These are phyloP conservation scores for Blastomyces parvus DNA, from an alignment of 2,329 filamentous ascomycete genomes.

Conservation along the genomic window DNA sequence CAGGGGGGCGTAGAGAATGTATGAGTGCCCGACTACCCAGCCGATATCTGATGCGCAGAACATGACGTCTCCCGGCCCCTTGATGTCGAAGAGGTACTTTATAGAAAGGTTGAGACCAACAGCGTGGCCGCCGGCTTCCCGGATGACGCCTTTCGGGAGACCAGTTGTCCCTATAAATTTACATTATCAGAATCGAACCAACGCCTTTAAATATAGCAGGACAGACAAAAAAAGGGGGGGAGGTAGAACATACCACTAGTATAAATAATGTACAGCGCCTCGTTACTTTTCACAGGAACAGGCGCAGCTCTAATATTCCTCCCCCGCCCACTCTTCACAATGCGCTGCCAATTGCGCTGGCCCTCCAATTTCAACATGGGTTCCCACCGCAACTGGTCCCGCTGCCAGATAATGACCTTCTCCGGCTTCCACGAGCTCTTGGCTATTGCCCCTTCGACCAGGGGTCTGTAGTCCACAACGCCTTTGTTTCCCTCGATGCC, in stretches of 20 bases:
- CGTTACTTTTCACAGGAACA: slow-evolving; percentile 67
- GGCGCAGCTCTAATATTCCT: slow-evolving; percentile 60
- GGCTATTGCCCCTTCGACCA: slow-evolving; percentile 64
- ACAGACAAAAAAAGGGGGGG: too few species aligned
- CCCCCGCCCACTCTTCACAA: slow-evolving; percentile 60
- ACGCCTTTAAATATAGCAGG: not conserved
- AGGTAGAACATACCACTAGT: slow-evolving; percentile 50
- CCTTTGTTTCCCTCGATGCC: slow-evolving; percentile 82
- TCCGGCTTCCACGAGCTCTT: slow-evolving; percentile 61
- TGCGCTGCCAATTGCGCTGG: slow-evolving; percentile 68
- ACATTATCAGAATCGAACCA: not conserved
- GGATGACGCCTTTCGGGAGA: slow-evolving; percentile 69
- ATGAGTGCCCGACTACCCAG: slow-evolving; percentile 81
- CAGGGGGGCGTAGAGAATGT: slow-evolving; percentile 82
- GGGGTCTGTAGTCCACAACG: slow-evolving; percentile 63
- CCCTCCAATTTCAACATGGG: slow-evolving; percentile 56
- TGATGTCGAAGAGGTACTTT: slow-evolving; percentile 70
- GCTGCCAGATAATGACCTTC: slow-evolving; percentile 73
- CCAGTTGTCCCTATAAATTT: slow-evolving; percentile 58
- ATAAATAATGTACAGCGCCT: slow-evolving; percentile 84
- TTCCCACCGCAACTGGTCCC: slow-evolving; percentile 66
- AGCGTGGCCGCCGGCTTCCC: slow-evolving; percentile 77
- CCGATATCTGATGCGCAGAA: slow-evolving; percentile 80
- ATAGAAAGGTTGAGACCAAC: slow-evolving; percentile 77
- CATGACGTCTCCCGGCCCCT: slow-evolving; percentile 73